Conservation (phyloP, 1,284 basidiomycete species). For the Tetrapyrgos nigripes region DNA sequence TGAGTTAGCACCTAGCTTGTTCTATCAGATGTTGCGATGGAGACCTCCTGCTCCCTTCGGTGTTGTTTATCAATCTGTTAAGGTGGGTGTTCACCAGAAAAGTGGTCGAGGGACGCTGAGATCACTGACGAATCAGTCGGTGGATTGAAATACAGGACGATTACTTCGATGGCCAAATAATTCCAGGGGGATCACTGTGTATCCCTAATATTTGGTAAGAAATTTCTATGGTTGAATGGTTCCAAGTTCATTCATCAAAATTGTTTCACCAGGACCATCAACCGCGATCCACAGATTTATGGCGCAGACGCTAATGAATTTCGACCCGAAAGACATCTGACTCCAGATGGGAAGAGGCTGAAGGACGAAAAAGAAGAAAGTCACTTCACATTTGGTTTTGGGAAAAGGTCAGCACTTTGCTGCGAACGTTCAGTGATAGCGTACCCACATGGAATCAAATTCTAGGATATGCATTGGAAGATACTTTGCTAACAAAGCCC, state of each 20-base stretch:
- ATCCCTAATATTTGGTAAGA: slow-evolving; percentile 10
- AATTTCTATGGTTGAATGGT: neutral
- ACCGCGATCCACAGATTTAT: slow-evolving; percentile 4
- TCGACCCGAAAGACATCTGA: slow-evolving; percentile 4
- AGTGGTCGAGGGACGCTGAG: too few relatives aligned
- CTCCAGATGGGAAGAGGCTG: neutral
- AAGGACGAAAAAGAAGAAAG: slow-evolving; percentile 3
- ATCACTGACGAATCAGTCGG: too few relatives aligned
- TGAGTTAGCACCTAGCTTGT: too few relatives aligned
- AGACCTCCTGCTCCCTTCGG: slow-evolving; percentile 3
- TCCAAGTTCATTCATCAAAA: neutral
- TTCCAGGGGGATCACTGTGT: slow-evolving; percentile 9
- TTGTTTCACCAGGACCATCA: slow-evolving; percentile 15
- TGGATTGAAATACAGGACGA: too few relatives aligned
- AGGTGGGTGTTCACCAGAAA: neutral
- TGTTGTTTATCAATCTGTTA: neutral
- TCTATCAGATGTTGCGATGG: slow-evolving; percentile 10
- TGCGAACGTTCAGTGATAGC: too few relatives aligned
- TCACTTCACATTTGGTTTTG: slow-evolving; percentile 10
- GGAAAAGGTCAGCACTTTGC: neutral
- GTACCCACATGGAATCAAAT: neutral
- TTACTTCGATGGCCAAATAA: slow-evolving; percentile 10
- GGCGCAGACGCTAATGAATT: slow-evolving; percentile 8
- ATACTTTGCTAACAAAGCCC: slow-evolving; percentile 5
- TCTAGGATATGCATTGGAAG: slow-evolving; percentile 7